Base-by-base conservation (phyloP, 129 eudicot genomes). In the Lactuca saligna region DNA sequence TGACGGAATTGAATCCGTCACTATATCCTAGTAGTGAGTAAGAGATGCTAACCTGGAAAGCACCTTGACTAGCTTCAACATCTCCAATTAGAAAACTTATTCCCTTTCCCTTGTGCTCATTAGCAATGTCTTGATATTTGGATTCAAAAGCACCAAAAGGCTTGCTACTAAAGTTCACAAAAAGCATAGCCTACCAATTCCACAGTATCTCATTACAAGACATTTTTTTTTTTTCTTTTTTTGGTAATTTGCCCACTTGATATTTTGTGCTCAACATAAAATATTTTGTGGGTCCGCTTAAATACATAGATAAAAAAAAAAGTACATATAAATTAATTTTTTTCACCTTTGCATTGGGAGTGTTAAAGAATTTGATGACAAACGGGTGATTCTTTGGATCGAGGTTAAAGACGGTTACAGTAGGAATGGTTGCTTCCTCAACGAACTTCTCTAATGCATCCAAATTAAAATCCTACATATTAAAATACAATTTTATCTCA, bases 311-410 rank as follows among this genome's bases (percentile, higher is more conserved):
- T 20, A 58, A 13, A 9, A 46, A 25, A 25, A 25, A 46, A 50
- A 15, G 17, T 8, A 60, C 16, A 7, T 35, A 35, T 72, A 5
- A 35, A 9, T 17, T n/a, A 41, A 20, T 29, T 29, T 20, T 29
- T 20, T 38, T 68, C 69, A 89, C 98, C 96, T 93, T 93, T 17
- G 91, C 82, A 62, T 83, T 85, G 33, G 81, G 76, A 69, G 78
- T 81, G 83, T 76, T 86, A 75, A 93, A 93, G 84, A 82, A 89
- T 73, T 93, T 93, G 49, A 86, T 66, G 35, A 87, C 81, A 32
- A 61, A 93, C 2, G 96, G 98, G 72, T 89, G 92, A 73, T 89
- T 82, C 76, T 69, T 83, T 0, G 95, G 96, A 62, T 92, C 98
- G 39, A 83, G 80, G 74, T 89, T 66, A 57, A 84, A 89, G 41